Evolutionary conservation across 208 protist species (phyloP), one percentile per base, ranked within the genome.

Genomic region (Herpetomonas tarakana): DNA sequence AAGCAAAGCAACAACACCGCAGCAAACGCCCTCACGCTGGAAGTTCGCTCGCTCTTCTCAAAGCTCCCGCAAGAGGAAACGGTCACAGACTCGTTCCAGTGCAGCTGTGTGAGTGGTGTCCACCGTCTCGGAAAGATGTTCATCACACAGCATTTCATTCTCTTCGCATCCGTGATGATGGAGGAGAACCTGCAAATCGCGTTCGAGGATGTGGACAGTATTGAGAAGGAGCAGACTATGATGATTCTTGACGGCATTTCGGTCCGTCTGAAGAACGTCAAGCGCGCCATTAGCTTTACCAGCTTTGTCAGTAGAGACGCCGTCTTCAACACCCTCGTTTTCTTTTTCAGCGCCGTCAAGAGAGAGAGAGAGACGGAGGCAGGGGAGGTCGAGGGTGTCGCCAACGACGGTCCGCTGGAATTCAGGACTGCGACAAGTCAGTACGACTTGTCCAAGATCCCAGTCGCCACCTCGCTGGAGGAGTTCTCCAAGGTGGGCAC

Each of bases 91-190:
- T 64, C 59, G 26, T 83, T 84, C 53, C 73, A 76, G 35, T 88
- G 81, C 61, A 79, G 76, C 47, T 81, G 74, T 39, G 71, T 79
- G 38, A 73, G 66, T 21, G 81, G 76, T 7, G 75, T 77, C 22
- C 73, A 74, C 38, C 73, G 73, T 19, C 24, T 81, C 12, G 81
- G 81, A 7, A 84, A 75, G 66, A 62, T 88, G 56, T 76, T 61
- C 61, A 72, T 84, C 30, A 88, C 81, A 0, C 60, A 65, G 6
- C 69, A 71, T 22, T 78, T 68, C 46, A 62, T 84, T 58, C 62
- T 88, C 24, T 88, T 88, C 65, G 71, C 62, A 19, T 88, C 81
- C 0, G 60, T 73, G 0, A 78, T 88, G 76, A 70, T 81, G 60
- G 49, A 70, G 14, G 68, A 64, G 31, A 44, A 35, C 22, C 62